Base-by-base conservation (phyloP, 1,284 basidiomycete genomes). In the Papiliotrema nemorosa region DNA sequence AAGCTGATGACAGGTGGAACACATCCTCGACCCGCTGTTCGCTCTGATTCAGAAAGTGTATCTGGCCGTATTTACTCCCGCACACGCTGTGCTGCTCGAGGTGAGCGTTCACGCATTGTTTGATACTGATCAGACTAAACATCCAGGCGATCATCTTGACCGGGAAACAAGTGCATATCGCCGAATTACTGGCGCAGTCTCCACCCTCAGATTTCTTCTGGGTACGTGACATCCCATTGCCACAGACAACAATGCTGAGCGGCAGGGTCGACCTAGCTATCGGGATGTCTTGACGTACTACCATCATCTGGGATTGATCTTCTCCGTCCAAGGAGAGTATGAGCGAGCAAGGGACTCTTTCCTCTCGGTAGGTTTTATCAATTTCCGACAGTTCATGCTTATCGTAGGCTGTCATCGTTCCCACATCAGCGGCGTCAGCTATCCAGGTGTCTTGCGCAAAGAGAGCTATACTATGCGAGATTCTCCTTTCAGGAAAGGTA, bases 211-310 rank as follows among this genome's bases (percentile, higher is more conserved):
- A 5, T 63, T 64, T 20, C 29, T 31, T 14, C 7, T 14, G 29
- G 29, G 29, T 31, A 14, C 29, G 29, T 31, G 9, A 31, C 29
- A 7, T 7, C 29, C 29, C 29, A 7, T 7, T 31, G 29, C 29
- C 9, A 31, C 14, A 18, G 37, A 34, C 20, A 33, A 41, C 26
- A 37, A 6, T 3, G 6, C 44, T 20, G 12, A 44, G 5, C 29
- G 14, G 29, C 36, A 63, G 62, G 44, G 50, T 6, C 33, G 29
- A 31, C 29, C 29, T 7, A 31, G 48, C 9, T 67, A 72, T 44
- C 55, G 67, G 21, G 69, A 73, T 42, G 53, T 72, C 14, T 46
- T 73, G 18, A 65, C 70, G 2, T 73, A 59, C 55, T 63, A 68
- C 50, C 67, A 72, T 53, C 71, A 73, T 29, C 68, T 63, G 0